Evolutionary conservation across 345 rosid genomes (phyloP).

Genomic region (Brassica nigra): DNA sequence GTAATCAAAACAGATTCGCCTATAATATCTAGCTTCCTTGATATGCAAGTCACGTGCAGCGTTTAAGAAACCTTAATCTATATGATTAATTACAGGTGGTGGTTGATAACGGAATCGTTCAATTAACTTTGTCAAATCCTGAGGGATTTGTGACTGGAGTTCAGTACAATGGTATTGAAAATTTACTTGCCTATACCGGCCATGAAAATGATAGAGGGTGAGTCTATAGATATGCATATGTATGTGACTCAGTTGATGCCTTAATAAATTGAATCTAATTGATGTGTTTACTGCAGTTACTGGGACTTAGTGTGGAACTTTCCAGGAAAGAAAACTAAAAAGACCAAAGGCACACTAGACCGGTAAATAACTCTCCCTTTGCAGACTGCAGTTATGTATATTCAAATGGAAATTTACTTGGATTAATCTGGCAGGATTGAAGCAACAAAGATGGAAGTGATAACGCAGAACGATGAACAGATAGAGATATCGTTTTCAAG

Average conservation of each 20-base stretch:
- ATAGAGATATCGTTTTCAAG: conserved; percentile 69
- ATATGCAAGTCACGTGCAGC: conserved; percentile 9
- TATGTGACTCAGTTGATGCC: not conserved
- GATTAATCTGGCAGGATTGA: conserved; percentile 49
- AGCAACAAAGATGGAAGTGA: conserved; percentile 57
- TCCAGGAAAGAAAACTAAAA: conserved; percentile 38
- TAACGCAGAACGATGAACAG: conserved; percentile 54
- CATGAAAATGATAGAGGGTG: conserved; percentile 83
- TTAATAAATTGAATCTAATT: not conserved
- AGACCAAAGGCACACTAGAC: conserved; percentile 42
- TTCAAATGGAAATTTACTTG: not conserved
- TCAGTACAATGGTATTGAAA: conserved; percentile 61
- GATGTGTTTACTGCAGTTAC: conserved; percentile 20
- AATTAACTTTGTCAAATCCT: conserved; percentile 72
- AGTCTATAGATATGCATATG: not conserved
- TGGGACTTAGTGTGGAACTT: conserved; percentile 44
- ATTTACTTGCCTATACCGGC: conserved; percentile 70
- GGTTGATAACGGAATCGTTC: conserved; percentile 75
- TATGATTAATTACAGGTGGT: conserved; percentile 53
- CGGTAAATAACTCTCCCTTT: conserved; percentile 4
- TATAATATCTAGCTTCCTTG: conserved; percentile 3
- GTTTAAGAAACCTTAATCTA: conserved; percentile 19
- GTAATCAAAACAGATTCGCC: not conserved
- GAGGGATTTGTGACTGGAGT: conserved; percentile 76
- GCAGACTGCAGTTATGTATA: not conserved